Conservation (phyloP, 2,329 filamentous ascomycete species). For the Botrytis squamosa region DNA sequence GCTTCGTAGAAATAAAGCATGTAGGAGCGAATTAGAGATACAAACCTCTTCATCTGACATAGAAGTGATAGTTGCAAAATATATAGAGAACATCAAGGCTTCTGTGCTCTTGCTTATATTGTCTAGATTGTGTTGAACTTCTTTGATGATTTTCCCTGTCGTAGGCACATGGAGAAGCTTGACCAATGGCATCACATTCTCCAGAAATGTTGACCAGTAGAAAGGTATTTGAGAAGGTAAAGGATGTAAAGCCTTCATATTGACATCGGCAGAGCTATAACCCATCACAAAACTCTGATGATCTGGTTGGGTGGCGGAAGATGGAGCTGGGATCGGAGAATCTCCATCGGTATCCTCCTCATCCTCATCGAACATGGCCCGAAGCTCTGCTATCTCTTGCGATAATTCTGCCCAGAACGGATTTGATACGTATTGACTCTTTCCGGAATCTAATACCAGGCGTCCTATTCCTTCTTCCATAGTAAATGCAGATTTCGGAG, state of each 20-base stretch:
- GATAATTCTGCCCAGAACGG: constrained; percentile 73
- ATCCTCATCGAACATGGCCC: constrained; percentile 37
- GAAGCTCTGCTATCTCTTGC: constrained; percentile 46
- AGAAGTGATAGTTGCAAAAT: constrained; percentile 52
- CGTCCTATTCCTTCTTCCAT: constrained; percentile 56
- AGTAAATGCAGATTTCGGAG: constrained; percentile 30
- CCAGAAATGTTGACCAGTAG: constrained; percentile 69
- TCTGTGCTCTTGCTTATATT: constrained; percentile 49
- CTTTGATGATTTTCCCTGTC: constrained; percentile 58
- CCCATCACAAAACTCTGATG: constrained; percentile 73
- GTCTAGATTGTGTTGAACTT: constrained; percentile 58
- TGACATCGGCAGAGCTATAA: constrained; percentile 68
- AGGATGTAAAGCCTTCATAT: constrained; percentile 64
- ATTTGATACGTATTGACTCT: constrained; percentile 71
- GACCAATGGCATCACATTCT: constrained; percentile 71
- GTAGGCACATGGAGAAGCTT: constrained; percentile 71
- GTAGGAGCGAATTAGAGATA: background rate
- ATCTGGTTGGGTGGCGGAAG: constrained; percentile 58
- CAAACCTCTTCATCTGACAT: constrained; percentile 39
- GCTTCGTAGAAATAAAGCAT: constrained; percentile 22
- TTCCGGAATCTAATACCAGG: constrained; percentile 67
- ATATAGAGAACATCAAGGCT: constrained; percentile 55
- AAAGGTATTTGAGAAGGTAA: constrained; percentile 62
- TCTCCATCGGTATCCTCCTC: constrained; percentile 34
- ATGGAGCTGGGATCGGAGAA: constrained; percentile 38